A percentile compares a stretch with the other conserved stretches of the same genome.
Evolutionary conservation across 176 grass and related monocot genomes (phyloP).

Genomic region (Musa itinerans): DNA sequence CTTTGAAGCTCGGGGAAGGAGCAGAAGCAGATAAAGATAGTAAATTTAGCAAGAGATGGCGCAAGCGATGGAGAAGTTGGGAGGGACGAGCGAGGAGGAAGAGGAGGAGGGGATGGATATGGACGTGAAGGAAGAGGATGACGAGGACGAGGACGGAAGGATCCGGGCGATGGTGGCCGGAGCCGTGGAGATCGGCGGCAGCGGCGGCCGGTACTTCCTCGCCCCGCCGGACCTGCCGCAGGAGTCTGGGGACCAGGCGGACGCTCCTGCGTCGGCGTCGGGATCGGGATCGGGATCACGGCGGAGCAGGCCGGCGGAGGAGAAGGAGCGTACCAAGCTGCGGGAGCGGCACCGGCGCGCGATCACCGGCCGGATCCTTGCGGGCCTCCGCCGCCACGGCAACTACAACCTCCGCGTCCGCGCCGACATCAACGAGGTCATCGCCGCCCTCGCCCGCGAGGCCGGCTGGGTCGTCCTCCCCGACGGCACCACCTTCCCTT

Average conservation of each 20-base stretch:
- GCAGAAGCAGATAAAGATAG: background rate
- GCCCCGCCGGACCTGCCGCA: slow-evolving; percentile 4
- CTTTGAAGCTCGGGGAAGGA: background rate
- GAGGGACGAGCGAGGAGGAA: slow-evolving; percentile 10
- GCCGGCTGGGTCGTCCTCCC: slow-evolving; percentile 49
- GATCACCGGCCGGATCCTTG: slow-evolving; percentile 70
- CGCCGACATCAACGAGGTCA: slow-evolving; percentile 46
- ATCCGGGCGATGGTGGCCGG: slow-evolving; percentile 5
- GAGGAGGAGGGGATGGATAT: slow-evolving; percentile 24
- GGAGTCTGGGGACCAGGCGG: background rate
- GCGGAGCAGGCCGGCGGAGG: slow-evolving; percentile 37
- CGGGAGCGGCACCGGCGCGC: slow-evolving; percentile 75
- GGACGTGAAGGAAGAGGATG: slow-evolving; percentile 29
- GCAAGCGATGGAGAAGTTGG: slow-evolving; percentile 17
- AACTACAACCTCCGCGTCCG: slow-evolving; percentile 69
- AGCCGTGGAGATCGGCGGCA: background rate
- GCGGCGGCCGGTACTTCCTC: slow-evolving; percentile 11
- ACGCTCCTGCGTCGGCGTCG: background rate
- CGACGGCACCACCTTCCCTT: slow-evolving; percentile 23
- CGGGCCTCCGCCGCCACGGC: slow-evolving; percentile 74
- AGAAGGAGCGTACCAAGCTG: slow-evolving; percentile 90
- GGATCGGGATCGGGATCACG: background rate
- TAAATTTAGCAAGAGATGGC: slow-evolving; percentile 2
- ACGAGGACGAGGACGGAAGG: slow-evolving; percentile 26
- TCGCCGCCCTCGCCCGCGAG: slow-evolving; percentile 24